These are phyloP conservation scores for Rubia yunnanensis DNA, from an alignment of 257 asterid species.

Conservation along the genomic window DNA sequence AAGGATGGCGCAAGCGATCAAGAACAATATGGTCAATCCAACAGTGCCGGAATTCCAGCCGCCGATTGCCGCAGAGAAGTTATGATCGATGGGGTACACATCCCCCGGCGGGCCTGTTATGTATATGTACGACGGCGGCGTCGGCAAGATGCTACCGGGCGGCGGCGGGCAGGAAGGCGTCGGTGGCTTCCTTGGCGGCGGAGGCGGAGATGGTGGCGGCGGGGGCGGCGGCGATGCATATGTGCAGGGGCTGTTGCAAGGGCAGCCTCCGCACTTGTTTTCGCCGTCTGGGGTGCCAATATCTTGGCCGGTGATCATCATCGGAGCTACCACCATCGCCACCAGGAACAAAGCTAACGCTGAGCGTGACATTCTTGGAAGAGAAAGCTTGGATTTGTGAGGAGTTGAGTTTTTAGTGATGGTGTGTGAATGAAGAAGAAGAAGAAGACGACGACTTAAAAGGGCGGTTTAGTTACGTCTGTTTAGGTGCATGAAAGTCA, in stretches of 20 bases:
- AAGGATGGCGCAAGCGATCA: conserved; percentile 14
- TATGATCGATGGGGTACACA: conserved; percentile 36
- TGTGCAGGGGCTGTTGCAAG: conserved; percentile 56
- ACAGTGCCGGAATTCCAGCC: conserved; percentile 10
- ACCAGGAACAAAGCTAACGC: conserved; percentile 12
- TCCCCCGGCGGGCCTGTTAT: conserved; percentile 66
- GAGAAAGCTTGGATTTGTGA: conserved; percentile 4
- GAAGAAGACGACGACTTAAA: conserved; percentile 6
- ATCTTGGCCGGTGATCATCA: conserved; percentile 13
- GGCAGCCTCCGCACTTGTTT: conserved; percentile 69
- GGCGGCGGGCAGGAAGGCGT: conserved; percentile 58
- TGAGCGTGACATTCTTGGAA: conserved; percentile 7
- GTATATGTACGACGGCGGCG: conserved; percentile 50
- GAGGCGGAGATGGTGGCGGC: conserved; percentile 19
- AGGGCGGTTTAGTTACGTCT: conserved; percentile 13
- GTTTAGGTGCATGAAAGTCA: conserved; percentile 21
- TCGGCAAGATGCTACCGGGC: conserved; percentile 29
- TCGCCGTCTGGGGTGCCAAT: conserved; percentile 32
- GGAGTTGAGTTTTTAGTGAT: not conserved
- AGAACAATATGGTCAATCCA: conserved; percentile 17
- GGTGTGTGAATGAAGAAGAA: not conserved
- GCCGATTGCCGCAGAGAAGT: not conserved
- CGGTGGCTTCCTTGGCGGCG: conserved; percentile 30
- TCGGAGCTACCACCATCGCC: not conserved
- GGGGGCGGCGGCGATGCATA: conserved; percentile 34